Evolutionary conservation across 352 stramenopile species (phyloP).

Genomic region (Globisporangium echinulatum): DNA sequence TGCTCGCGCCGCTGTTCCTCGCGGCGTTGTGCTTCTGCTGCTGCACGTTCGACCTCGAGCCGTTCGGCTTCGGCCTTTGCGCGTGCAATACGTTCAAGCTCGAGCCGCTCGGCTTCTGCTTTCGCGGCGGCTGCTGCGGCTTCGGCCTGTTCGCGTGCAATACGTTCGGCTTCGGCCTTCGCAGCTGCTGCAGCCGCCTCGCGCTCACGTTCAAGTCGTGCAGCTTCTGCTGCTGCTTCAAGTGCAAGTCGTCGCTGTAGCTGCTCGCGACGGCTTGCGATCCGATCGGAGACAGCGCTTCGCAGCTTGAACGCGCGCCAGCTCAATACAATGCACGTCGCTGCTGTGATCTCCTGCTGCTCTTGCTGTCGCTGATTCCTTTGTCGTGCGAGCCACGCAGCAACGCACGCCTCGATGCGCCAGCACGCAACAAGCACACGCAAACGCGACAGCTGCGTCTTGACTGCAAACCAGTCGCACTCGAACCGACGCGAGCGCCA

Average conservation of each 20-base stretch:
- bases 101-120: not conserved
- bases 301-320: constrained; percentile 28
- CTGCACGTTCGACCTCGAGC: not conserved
- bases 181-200: no score
- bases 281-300: constrained; percentile 13
- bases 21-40: not conserved
- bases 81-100: not conserved
- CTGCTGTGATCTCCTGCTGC: not conserved
- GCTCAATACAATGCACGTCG: constrained; percentile 22
- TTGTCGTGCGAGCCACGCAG: constrained; percentile 26
- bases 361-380: constrained; percentile 14
- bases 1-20: constrained; percentile 1
- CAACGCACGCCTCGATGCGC: constrained; percentile 46
- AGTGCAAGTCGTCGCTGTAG: not conserved
- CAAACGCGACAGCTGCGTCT: constrained; percentile 29
- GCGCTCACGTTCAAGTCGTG: no score
- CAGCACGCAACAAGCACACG: constrained; percentile 36
- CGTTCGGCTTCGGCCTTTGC: no score
- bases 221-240: constrained; percentile 1
- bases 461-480: constrained; percentile 39
- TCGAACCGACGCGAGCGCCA: constrained; percentile 21
- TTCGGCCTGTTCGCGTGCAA: not conserved
- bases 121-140: not conserved
- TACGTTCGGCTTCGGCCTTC: not conserved
- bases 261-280: constrained; percentile 1